These are phyloP conservation scores for Hygrophorus pudorinus DNA, from an alignment of 768 basidiomycete species.

Conservation along the genomic window DNA sequence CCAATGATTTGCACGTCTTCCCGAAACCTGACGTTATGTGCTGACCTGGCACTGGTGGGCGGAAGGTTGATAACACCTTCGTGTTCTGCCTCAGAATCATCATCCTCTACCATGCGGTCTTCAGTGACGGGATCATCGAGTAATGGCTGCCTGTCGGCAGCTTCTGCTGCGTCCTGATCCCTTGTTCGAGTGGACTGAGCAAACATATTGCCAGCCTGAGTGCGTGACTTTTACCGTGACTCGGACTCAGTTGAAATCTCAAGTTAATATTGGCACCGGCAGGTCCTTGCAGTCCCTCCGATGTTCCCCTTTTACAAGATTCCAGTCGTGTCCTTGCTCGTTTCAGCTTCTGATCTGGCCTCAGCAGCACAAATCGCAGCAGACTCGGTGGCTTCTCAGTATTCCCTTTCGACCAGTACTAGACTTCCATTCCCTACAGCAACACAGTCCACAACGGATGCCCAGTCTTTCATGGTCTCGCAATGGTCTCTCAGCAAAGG, in stretches of 20 bases:
- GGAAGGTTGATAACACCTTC: conserved; percentile 19
- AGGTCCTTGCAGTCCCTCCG: too few species aligned
- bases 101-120: conserved; percentile 35
- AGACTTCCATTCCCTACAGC: conserved; percentile 54
- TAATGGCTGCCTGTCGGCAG: conserved; percentile 49
- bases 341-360: conserved; percentile 10
- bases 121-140: conserved; percentile 34
- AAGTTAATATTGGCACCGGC: too few species aligned
- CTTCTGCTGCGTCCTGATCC: conserved; percentile 16
- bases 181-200: conserved; percentile 17
- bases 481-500: conserved; percentile 56
- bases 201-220: conserved; percentile 18
- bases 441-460: conserved; percentile 39
- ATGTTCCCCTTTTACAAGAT: too few species aligned
- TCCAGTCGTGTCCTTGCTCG: conserved; percentile 1
- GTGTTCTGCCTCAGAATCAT: conserved; percentile 30
- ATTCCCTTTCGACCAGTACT: conserved; percentile 50
- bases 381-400: conserved; percentile 36
- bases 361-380: conserved; percentile 21
- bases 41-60: conserved; percentile 24
- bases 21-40: conserved; percentile 50
- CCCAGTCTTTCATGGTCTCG: conserved; percentile 40
- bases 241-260: too few species aligned
- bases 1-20: conserved; percentile 63
- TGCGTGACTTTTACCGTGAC: too few species aligned